A percentile compares a stretch with the other conserved stretches of the same genome.
phyloP scores from a whole-genome alignment of 2,329 filamentous ascomycete genomes.

The Fusarium odoratissimum region DNA sequence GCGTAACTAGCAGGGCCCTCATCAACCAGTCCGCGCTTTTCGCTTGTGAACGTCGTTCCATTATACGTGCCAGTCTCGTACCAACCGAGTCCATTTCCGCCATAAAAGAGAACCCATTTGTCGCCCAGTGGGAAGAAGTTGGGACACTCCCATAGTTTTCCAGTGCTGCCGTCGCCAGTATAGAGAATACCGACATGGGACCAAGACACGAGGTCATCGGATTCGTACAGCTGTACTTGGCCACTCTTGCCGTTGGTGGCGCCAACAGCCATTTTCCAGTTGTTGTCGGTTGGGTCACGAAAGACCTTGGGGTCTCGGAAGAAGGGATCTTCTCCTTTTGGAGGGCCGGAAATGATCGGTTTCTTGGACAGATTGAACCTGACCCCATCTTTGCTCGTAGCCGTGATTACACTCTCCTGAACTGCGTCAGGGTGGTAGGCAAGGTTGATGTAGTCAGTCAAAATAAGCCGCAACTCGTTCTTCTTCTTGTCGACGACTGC shows the following conservation, averaged over 20 bases:
- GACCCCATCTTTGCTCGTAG: slow-evolving; percentile 39
- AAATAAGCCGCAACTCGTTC: slow-evolving; percentile 35
- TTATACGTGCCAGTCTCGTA: slow-evolving; percentile 44
- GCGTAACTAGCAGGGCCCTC: slow-evolving; percentile 45
- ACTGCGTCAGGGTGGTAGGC: slow-evolving; percentile 38
- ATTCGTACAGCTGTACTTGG: slow-evolving; percentile 38
- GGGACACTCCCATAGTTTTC: slow-evolving; percentile 44
- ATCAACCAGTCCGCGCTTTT: slow-evolving; percentile 43
- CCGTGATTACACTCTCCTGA: slow-evolving; percentile 36
- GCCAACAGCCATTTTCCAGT: slow-evolving; percentile 42
- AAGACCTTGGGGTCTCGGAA: slow-evolving; percentile 45
- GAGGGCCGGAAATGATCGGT: slow-evolving; percentile 37
- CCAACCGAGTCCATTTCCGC: slow-evolving; percentile 30
- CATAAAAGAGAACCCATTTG: slow-evolving; percentile 46
- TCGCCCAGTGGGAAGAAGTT: slow-evolving; percentile 45
- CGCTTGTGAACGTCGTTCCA: slow-evolving; percentile 37
- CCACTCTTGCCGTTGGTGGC: slow-evolving; percentile 29
- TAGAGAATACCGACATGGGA: slow-evolving; percentile 38
- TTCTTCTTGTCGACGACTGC: slow-evolving; percentile 30
- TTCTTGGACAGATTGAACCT: slow-evolving; percentile 34
- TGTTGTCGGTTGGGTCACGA: slow-evolving; percentile 38
- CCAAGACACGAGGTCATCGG: slow-evolving; percentile 35
- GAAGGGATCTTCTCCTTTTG: slow-evolving; percentile 24
- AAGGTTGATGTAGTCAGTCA: slow-evolving; percentile 41
- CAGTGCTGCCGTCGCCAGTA: slow-evolving; percentile 37